A percentile compares a stretch with the other conserved stretches of the same genome.
Conservation (phyloP, 306 rosid species). For the Canavalia ensiformis region DNA sequence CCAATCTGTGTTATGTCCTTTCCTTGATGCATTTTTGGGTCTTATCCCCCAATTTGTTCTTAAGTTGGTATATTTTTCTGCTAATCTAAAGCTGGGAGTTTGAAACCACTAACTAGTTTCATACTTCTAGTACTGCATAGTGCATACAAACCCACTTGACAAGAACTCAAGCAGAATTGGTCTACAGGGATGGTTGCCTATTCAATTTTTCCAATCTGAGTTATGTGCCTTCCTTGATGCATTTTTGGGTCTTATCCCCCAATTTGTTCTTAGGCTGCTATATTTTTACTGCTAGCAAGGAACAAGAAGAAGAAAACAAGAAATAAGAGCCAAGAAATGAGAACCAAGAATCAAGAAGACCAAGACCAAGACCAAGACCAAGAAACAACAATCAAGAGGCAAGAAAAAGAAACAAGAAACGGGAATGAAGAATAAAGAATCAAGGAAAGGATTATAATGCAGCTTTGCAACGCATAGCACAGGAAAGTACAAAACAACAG, state of each 20-base stretch:
- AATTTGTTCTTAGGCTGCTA: not conserved
- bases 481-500: too few species aligned
- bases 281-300: not conserved
- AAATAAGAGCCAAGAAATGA: too few species aligned
- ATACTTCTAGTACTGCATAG: not conserved
- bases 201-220: not conserved
- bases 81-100: not conserved
- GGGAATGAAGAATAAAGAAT: not conserved
- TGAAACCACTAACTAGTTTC: conserved; percentile 34
- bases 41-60: not conserved
- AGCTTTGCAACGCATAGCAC: not conserved
- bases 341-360: too few species aligned
- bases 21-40: not conserved
- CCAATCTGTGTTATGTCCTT: not conserved
- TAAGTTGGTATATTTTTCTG: not conserved
- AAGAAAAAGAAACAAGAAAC: too few species aligned
- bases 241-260: not conserved
- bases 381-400: too few species aligned
- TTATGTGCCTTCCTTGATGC: not conserved
- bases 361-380: too few species aligned
- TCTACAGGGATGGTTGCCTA: not conserved
- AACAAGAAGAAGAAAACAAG: too few species aligned
- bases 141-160: not conserved
- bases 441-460: not conserved
- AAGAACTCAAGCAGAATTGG: not conserved